Percentiles rank a stretch among this genome's conserved stretches.
phyloP scores from a whole-genome alignment of 2,329 filamentous ascomycete species.

The Diaporthe eres region DNA sequence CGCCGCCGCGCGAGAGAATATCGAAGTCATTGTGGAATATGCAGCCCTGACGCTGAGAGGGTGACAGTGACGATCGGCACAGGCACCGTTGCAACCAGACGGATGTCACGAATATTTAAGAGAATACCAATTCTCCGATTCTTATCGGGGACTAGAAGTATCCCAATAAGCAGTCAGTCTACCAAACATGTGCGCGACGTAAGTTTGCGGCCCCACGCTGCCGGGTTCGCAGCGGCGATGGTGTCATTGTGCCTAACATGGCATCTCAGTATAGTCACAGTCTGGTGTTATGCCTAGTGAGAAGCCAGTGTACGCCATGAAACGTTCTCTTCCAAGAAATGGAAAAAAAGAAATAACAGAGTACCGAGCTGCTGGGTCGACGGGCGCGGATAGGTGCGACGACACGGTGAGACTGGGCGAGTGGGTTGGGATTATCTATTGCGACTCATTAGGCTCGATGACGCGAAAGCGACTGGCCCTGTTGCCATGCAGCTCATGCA shows the following conservation, averaged over 20 bases:
- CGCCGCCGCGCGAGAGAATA: slow-evolving; percentile 13
- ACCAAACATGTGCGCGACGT: slow-evolving; percentile 1
- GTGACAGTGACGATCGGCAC: slow-evolving; percentile 12
- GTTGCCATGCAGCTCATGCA: slow-evolving; percentile 21
- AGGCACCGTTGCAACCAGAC: background rate
- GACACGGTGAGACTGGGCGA: background rate
- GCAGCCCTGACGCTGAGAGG: background rate
- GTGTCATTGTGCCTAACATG: slow-evolving; percentile 14
- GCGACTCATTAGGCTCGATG: slow-evolving; percentile 40
- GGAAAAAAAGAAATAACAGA: background rate
- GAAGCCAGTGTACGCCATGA: background rate
- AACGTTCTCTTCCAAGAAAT: background rate
- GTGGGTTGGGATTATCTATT: slow-evolving; percentile 7
- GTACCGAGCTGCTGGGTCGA: background rate
- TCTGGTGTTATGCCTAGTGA: background rate
- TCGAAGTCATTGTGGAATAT: background rate
- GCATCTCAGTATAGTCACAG: background rate
- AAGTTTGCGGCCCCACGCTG: slow-evolving; percentile 25
- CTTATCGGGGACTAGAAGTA: background rate
- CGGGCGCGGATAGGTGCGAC: background rate
- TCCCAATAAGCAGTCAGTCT: background rate
- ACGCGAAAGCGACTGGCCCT: slow-evolving; percentile 27
- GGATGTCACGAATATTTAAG: slow-evolving; percentile 12
- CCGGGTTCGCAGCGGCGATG: slow-evolving; percentile 18
- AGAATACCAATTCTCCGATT: background rate